A percentile compares a stretch with the other conserved stretches of the same genome.
Evolutionary conservation across 2,329 filamentous ascomycete genomes (phyloP).

Genomic region (Mycocentrospora acerina): DNA sequence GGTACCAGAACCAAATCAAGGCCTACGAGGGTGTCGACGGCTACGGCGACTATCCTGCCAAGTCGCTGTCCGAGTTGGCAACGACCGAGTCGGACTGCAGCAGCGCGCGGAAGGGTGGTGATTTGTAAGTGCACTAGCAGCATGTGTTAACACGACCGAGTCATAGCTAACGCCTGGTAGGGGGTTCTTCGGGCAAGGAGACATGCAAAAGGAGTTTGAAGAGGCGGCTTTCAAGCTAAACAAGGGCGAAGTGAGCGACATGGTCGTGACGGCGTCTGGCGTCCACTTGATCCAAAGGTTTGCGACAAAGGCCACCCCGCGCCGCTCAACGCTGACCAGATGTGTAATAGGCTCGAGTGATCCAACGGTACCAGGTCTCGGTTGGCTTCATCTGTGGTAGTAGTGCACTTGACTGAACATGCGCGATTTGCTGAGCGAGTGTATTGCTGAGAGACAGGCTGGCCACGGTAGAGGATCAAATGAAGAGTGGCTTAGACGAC

Average conservation of each 20-base stretch:
- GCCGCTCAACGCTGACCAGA: slow-evolving; percentile 12
- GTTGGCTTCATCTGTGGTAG: not conserved
- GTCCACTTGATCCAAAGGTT: slow-evolving; percentile 96
- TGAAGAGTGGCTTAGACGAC: too few species aligned
- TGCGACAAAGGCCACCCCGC: slow-evolving; percentile 16
- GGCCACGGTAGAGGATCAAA: too few species aligned
- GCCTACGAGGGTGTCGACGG: slow-evolving; percentile 57
- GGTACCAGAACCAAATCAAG: slow-evolving; percentile 74
- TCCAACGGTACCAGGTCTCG: not conserved
- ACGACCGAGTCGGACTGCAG: slow-evolving; percentile 91
- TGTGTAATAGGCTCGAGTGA: slow-evolving; percentile 25
- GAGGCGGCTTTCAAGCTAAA: slow-evolving; percentile 90
- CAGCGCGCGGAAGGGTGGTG: slow-evolving; percentile 89
- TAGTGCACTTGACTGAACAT: too few species aligned
- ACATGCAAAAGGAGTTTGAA: slow-evolving; percentile 99
- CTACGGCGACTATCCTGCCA: slow-evolving; percentile 15
- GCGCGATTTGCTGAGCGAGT: too few species aligned
- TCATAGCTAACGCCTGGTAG: slow-evolving; percentile 39
- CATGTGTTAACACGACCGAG: not conserved
- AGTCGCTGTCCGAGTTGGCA: slow-evolving; percentile 75
- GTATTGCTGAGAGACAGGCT: too few species aligned
- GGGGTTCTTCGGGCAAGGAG: slow-evolving; percentile 88
- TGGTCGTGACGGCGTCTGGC: slow-evolving; percentile 91
- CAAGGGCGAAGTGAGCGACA: slow-evolving; percentile 79
- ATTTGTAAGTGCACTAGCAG: slow-evolving; percentile 62